Conservation (phyloP, 345 rosid species). For the Hibiscus syriacus region DNA sequence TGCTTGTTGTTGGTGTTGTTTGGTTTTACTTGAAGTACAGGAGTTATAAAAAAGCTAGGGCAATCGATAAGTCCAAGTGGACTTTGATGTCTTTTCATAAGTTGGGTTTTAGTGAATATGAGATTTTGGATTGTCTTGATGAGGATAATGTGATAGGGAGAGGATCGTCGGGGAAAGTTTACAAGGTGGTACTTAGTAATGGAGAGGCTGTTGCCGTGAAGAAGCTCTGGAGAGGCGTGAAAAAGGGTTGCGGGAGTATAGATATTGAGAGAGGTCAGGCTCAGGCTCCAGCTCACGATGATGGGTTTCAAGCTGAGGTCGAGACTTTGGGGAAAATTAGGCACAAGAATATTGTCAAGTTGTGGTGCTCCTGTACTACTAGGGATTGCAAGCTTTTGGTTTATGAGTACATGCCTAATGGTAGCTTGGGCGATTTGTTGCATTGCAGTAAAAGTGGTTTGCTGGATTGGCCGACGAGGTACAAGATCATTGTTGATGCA, state of each 20-base stretch:
- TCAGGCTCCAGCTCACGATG: conserved; percentile 27
- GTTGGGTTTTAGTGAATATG: conserved; percentile 81
- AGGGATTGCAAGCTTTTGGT: conserved; percentile 90
- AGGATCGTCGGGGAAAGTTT: conserved; percentile 92
- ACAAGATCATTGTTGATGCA: conserved; percentile 71
- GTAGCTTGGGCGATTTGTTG: conserved; percentile 90
- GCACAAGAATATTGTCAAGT: conserved; percentile 95
- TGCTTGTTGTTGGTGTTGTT: conserved; percentile 57
- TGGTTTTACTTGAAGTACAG: conserved; percentile 84
- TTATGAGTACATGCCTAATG: conserved; percentile 95
- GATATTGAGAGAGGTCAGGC: conserved; percentile 66
- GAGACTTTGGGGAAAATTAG: conserved; percentile 89
- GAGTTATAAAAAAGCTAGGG: conserved; percentile 56
- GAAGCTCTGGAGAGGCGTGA: conserved; percentile 70
- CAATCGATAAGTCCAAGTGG: conserved; percentile 85
- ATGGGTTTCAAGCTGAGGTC: conserved; percentile 86
- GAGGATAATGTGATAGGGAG: conserved; percentile 91
- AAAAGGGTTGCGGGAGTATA: conserved; percentile 31
- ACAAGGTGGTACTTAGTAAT: conserved; percentile 73
- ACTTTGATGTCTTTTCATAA: conserved; percentile 92
- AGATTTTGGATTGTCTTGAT: conserved; percentile 73
- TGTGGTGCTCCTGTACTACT: conserved; percentile 92
- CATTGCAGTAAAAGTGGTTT: conserved; percentile 79
- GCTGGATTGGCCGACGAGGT: conserved; percentile 85
- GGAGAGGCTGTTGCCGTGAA: conserved; percentile 93